Percentiles rank a stretch among this genome's conserved stretches.
These are phyloP conservation scores for Liriodendron chinense DNA, from an alignment of 164 flowering plant species.

Conservation along the genomic window DNA sequence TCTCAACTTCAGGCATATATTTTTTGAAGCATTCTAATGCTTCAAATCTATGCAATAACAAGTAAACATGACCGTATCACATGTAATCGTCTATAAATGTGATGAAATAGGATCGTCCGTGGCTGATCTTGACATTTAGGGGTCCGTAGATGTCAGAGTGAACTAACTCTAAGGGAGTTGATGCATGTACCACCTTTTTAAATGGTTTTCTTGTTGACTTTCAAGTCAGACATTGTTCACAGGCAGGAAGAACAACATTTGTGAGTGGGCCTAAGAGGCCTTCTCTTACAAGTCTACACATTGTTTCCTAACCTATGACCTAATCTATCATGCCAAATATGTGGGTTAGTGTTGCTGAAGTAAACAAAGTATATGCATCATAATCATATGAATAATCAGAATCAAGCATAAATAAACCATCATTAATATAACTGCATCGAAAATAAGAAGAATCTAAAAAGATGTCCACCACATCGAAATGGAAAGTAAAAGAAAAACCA, in stretches of 20 bases:
- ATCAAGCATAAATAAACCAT: constrained; percentile 4
- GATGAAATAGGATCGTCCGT: constrained; percentile 15
- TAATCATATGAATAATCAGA: neutral
- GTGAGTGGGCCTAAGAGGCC: constrained; percentile 8
- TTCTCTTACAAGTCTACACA: neutral
- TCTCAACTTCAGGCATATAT: neutral
- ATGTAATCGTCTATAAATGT: constrained; percentile 23
- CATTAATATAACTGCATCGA: neutral
- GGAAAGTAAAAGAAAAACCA: neutral
- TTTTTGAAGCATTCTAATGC: constrained; percentile 5
- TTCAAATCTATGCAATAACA: neutral
- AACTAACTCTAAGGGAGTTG: neutral
- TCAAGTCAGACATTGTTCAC: constrained; percentile 6
- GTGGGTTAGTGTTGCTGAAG: neutral
- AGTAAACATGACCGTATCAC: constrained; percentile 1
- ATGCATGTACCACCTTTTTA: neutral
- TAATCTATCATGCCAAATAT: constrained; percentile 5
- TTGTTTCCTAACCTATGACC: constrained; percentile 6
- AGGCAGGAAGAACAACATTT: neutral
- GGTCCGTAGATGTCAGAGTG: neutral
- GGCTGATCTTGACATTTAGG: constrained; percentile 3
- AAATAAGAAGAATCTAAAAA: neutral
- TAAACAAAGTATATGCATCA: neutral
- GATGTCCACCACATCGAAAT: neutral
- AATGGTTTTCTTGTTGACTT: constrained; percentile 1